These are phyloP conservation scores for Leccinum pseudoinsigne DNA, from an alignment of 1,284 basidiomycete species.

Conservation along the genomic window DNA sequence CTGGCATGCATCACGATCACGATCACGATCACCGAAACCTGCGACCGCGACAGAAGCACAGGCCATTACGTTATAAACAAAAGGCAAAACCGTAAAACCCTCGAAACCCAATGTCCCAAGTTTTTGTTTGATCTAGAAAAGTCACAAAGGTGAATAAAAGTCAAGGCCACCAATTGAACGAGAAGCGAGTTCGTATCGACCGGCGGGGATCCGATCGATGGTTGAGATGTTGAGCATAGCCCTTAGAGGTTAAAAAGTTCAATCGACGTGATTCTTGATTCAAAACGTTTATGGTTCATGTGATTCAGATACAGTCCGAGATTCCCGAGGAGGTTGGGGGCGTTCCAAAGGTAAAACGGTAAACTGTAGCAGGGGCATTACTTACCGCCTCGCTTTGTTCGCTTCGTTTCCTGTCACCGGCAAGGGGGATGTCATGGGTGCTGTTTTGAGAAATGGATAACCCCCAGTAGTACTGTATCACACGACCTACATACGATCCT, in stretches of 20 bases:
- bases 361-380: background rate
- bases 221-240: background rate
- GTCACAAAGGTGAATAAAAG: background rate
- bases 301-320: background rate
- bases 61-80: background rate
- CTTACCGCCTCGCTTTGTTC: background rate
- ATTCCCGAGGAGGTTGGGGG: background rate
- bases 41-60: background rate
- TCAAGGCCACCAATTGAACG: background rate
- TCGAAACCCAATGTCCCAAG: background rate
- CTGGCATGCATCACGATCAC: background rate
- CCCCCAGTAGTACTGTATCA: background rate
- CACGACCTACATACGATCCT: background rate
- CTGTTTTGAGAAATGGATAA: background rate
- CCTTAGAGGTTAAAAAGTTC: background rate
- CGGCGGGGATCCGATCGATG: background rate
- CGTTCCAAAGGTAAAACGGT: background rate
- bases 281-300: background rate
- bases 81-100: background rate
- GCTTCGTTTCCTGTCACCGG: background rate
- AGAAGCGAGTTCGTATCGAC: background rate
- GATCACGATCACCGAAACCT: background rate
- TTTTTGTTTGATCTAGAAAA: background rate
- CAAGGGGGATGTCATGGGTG: background rate
- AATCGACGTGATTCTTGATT: background rate